These are phyloP conservation scores for Chamaenerion angustifolium DNA, from an alignment of 345 rosid species.

Conservation along the genomic window DNA sequence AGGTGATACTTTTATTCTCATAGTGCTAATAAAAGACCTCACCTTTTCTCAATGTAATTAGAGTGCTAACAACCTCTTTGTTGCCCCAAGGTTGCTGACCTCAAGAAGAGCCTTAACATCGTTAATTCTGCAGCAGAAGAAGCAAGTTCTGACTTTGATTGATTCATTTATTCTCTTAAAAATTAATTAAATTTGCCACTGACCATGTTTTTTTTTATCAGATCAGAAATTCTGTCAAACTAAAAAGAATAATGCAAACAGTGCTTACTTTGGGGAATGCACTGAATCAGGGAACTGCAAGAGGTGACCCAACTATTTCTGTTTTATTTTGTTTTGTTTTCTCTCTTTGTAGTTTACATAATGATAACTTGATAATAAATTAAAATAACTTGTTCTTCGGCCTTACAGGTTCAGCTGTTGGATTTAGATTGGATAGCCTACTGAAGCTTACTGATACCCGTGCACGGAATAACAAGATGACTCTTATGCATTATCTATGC, in stretches of 20 bases:
- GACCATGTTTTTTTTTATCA: constrained; percentile 15
- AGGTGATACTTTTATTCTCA: constrained; percentile 29
- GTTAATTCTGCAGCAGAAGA: constrained; percentile 76
- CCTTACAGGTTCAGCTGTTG: constrained; percentile 65
- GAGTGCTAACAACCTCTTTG: constrained; percentile 10
- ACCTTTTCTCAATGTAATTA: constrained; percentile 4
- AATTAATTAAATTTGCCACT: neutral
- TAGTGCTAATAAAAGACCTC: neutral
- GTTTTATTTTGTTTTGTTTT: too few relatives aligned
- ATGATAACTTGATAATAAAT: neutral
- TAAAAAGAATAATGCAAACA: constrained; percentile 92
- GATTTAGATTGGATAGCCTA: constrained; percentile 86
- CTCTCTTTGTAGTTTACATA: neutral
- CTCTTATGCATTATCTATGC: constrained; percentile 95
- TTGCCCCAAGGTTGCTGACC: constrained; percentile 57
- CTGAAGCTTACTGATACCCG: constrained; percentile 88
- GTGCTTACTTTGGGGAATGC: constrained; percentile 90
- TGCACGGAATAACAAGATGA: constrained; percentile 79
- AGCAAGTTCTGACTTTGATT: constrained; percentile 24
- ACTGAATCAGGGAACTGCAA: constrained; percentile 88
- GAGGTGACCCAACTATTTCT: constrained; percentile 35
- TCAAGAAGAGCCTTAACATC: constrained; percentile 46
- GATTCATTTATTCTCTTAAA: neutral
- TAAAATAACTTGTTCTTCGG: constrained; percentile 1
- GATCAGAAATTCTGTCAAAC: constrained; percentile 52